Evolutionary conservation across 352 stramenopile species (phyloP), one percentile per base, ranked within the genome.

Genomic region (Phytopythium boreale): DNA sequence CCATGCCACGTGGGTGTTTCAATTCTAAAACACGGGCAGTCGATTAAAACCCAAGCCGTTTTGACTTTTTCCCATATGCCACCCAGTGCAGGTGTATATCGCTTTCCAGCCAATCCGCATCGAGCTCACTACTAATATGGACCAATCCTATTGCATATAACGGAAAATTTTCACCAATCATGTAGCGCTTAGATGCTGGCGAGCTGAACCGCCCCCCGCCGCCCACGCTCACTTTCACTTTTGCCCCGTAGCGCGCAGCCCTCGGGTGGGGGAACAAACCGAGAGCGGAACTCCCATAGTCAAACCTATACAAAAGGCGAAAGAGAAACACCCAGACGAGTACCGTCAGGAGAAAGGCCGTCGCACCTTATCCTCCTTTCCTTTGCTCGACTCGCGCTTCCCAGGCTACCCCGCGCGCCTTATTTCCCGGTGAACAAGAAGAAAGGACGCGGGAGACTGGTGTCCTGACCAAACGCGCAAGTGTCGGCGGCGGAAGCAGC

Each of bases 141-240:
- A 14, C 43, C 43, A 49, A 49, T 49, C 12, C 12, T 12, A 49
- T 8, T 4, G 43, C 17, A 22, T 26, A 4, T 10, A 12, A 11
- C 9, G 17, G 0, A 2, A 19, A 20, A 1, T 58, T 58, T 58
- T 17, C 8, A 20, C 51, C 29, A 58, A 58, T 58, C 19, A 17
- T 11, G 8, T 0, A 11, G 51, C 19, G 29, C 36, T 31, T 36
- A 5, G 34, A 17, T 3, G 20, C 20, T 19, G 2, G 53, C 34
- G n/a, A n/a, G 34, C 53, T 59, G 53, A 59, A 59, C 53, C 53
- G 53, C 53, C 53, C 53, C 52, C 52, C 20, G 27, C 52, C 29
- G 5, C 29, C 52, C 52, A 27, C 29, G 63, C 67, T 79, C 74
- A 81, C 68, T 81, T 81, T 67, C 63, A 72, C 66, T 81, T 78